These are phyloP conservation scores for Zhuliangozyma blackwelliae DNA, from an alignment of 1,139 yeast species.

Conservation along the genomic window DNA sequence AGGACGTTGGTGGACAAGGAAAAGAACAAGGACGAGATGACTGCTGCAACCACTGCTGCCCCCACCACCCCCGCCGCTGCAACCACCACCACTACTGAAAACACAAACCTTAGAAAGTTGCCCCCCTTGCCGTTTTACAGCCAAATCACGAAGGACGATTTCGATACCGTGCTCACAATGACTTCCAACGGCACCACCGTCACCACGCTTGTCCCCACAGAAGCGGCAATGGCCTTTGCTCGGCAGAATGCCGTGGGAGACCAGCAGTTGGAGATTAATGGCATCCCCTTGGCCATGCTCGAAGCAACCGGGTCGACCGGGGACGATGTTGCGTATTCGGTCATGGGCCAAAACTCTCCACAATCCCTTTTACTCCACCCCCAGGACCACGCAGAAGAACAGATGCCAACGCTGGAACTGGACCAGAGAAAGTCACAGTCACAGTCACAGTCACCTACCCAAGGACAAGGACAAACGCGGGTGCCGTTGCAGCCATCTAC, in stretches of 20 bases:
- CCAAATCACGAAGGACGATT: conserved; percentile 89
- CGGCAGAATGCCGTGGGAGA: conserved; percentile 53
- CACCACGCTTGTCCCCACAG: conserved; percentile 85
- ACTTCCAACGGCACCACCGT: conserved; percentile 92
- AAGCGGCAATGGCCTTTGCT: conserved; percentile 61
- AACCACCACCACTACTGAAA: conserved; percentile 4
- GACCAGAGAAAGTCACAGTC: conserved; percentile 2
- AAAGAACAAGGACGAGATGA: conserved; percentile 19
- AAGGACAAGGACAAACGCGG: neutral
- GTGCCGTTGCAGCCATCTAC: conserved; percentile 2
- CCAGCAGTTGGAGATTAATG: conserved; percentile 66
- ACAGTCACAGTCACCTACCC: conserved; percentile 1
- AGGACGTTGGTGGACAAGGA: conserved; percentile 53
- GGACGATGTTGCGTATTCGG: conserved; percentile 4
- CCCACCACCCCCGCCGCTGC: conserved; percentile 1
- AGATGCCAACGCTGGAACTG: conserved; percentile 1
- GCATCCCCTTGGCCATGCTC: conserved; percentile 75
- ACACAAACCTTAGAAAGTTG: conserved; percentile 22
- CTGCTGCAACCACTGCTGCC: conserved; percentile 4
- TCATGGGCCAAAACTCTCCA: no score
- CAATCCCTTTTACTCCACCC: neutral
- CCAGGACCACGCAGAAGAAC: neutral
- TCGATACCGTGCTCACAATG: conserved; percentile 77
- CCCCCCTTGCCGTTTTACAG: conserved; percentile 88
- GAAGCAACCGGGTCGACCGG: conserved; percentile 61